Evolutionary conservation across 805 yeast genomes (phyloP).

Genomic region (Cyberlindnera xylosilytica): DNA sequence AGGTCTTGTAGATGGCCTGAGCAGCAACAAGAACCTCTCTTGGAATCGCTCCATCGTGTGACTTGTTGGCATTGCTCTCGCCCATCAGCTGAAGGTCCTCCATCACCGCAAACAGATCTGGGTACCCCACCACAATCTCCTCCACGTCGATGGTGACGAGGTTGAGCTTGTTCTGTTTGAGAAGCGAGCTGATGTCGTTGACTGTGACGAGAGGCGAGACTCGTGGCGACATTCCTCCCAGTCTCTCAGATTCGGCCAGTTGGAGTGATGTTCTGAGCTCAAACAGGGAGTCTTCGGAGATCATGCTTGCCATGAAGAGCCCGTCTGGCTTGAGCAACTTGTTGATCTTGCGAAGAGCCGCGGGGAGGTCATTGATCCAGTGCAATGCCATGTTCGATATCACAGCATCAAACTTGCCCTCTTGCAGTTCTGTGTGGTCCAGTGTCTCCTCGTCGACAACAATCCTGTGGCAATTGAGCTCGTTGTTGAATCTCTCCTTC

Average conservation of each 20-base stretch:
- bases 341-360: slow-evolving; percentile 52
- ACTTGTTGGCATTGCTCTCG: slow-evolving; percentile 64
- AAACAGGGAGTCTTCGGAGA: slow-evolving; percentile 83
- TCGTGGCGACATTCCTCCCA: slow-evolving; percentile 77
- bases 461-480: slow-evolving; percentile 45
- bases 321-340: slow-evolving; percentile 72
- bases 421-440: slow-evolving; percentile 37
- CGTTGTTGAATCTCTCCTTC: slow-evolving; percentile 35
- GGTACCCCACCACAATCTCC: slow-evolving; percentile 76
- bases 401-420: slow-evolving; percentile 61
- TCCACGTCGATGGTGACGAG: slow-evolving; percentile 83
- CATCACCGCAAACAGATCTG: slow-evolving; percentile 63
- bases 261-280: slow-evolving; percentile 79
- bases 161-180: slow-evolving; percentile 75
- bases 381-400: slow-evolving; percentile 71
- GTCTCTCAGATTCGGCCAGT: slow-evolving; percentile 76
- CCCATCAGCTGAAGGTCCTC: slow-evolving; percentile 81
- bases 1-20: slow-evolving; percentile 64
- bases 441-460: slow-evolving; percentile 69
- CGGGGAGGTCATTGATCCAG: slow-evolving; percentile 86
- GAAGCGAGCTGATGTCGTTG: slow-evolving; percentile 67
- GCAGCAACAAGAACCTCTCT: slow-evolving; percentile 72
- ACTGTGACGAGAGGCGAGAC: slow-evolving; percentile 79
- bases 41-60: slow-evolving; percentile 39
- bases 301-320: slow-evolving; percentile 73